These are phyloP conservation scores for Glycine soja DNA, from an alignment of 306 rosid species.

Conservation along the genomic window DNA sequence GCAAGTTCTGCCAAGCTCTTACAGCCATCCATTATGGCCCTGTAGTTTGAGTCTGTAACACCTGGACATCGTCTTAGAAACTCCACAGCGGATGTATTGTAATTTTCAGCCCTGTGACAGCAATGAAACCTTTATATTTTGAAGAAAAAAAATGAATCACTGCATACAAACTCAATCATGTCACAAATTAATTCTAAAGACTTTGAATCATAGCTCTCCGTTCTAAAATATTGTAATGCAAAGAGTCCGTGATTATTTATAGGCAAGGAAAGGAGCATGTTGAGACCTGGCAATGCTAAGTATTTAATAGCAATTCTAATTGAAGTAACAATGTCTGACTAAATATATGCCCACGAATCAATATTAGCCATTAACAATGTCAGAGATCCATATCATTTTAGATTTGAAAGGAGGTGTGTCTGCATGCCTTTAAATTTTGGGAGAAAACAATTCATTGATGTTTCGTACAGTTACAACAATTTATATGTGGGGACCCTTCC, in stretches of 20 bases:
- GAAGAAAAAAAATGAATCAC: constrained; percentile 10
- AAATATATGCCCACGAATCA: constrained; percentile 23
- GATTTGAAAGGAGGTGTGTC: constrained; percentile 8
- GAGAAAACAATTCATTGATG: constrained; percentile 28
- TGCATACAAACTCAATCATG: not conserved
- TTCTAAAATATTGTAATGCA: not conserved
- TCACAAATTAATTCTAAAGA: constrained; percentile 18
- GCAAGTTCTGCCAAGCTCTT: constrained; percentile 92
- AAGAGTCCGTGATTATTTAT: not conserved
- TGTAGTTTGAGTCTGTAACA: constrained; percentile 85
- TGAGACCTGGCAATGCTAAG: constrained; percentile 20
- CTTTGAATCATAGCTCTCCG: not conserved
- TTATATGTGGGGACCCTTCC: constrained; percentile 29
- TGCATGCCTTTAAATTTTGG: constrained; percentile 7
- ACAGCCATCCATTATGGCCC: constrained; percentile 87
- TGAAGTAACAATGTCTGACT: constrained; percentile 24
- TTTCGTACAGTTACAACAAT: constrained; percentile 9
- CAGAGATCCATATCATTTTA: constrained; percentile 17
- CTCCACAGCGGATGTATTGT: constrained; percentile 93
- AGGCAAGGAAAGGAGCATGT: constrained; percentile 22
- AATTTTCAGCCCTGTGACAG: constrained; percentile 84
- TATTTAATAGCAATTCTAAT: constrained; percentile 1
- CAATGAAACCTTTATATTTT: constrained; percentile 41
- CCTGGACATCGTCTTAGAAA: constrained; percentile 94
- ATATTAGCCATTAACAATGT: not conserved